Base-by-base conservation (phyloP, 352 stramenopile genomes). In the Elongisporangium undulatum region DNA sequence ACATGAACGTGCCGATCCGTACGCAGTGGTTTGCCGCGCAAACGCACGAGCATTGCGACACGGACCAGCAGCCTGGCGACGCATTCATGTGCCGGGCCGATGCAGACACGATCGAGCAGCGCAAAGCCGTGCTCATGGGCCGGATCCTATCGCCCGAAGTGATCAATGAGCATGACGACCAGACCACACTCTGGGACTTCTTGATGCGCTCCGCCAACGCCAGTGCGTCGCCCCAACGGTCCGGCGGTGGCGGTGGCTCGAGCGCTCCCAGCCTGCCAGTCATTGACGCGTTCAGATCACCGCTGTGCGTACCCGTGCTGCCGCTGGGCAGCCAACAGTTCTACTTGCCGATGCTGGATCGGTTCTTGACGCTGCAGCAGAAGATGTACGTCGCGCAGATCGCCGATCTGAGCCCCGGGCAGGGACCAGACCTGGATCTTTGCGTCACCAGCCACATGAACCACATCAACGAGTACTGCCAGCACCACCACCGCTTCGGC, bases 121-220 rank as follows among this genome's bases (percentile, higher is more conserved):
- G 79, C 3, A 86, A 84, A 64, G 76, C 69, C 50, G 70, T 81
- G 49, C 63, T 89, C 17, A 67, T 89, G 19, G 74, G 74, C 6
- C 63, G 58, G 13, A 53, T 84, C 22, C 38, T 88, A n/a, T 71
- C 69, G 6, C 64, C 71, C 4, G 64, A 64, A 2, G 53, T 74
- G n/a, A 66, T 66, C 19, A 67, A 59, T 10, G 38, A 69, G 1
- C 51, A 75, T 51, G 57, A 77, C 26, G 75, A 87, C 1, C 51
- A 59, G 17, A 74, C 26, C 2, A 41, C 77, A 8, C 29, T 41
- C 9, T 82, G 70, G 72, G 72, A 75, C 2, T 80, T 71, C 41
- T 51, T 77, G 15, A 19, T 80, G 13, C 63, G 66, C 19, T 57
- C 72, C 10, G 8, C 29, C 9, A 41, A 41, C 29, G 29, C 9